Conservation (phyloP, 2,329 filamentous ascomycete genomes). For the Calonectria pauciramosa region DNA sequence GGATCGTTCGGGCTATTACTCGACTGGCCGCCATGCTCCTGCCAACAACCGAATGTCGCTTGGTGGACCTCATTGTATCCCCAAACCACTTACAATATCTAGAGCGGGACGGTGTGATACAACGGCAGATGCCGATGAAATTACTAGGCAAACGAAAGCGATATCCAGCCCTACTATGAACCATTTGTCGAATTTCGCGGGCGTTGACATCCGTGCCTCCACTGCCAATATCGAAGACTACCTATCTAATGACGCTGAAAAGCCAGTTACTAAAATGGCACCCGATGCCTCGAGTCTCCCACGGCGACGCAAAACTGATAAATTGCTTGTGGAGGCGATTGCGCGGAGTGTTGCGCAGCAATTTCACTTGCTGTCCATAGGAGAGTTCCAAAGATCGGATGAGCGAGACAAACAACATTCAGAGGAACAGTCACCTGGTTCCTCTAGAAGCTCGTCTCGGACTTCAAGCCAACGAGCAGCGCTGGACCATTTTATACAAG, state of each 20-base stretch:
- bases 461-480: conserved; percentile 59
- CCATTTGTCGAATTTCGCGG: not conserved
- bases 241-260: too few relatives aligned
- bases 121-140: not conserved
- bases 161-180: not conserved
- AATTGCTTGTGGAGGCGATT: conserved; percentile 59
- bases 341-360: conserved; percentile 62
- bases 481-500: conserved; percentile 53
- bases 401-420: not conserved
- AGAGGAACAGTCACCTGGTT: conserved; percentile 7
- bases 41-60: too few relatives aligned
- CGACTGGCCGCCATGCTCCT: not conserved
- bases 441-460: conserved; percentile 50
- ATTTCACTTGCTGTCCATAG: conserved; percentile 55
- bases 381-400: not conserved
- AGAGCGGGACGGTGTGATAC: not conserved
- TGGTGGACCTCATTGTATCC: not conserved
- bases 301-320: conserved; percentile 52
- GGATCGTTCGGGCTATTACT: not conserved
- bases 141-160: too few relatives aligned
- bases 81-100: not conserved
- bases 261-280: not conserved
- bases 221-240: not conserved
- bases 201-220: not conserved
- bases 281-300: conserved; percentile 33